A percentile compares a stretch with the other conserved stretches of the same genome.
Conservation (phyloP, 2,329 filamentous ascomycete genomes). For the Drechslerella coelobrocha region DNA sequence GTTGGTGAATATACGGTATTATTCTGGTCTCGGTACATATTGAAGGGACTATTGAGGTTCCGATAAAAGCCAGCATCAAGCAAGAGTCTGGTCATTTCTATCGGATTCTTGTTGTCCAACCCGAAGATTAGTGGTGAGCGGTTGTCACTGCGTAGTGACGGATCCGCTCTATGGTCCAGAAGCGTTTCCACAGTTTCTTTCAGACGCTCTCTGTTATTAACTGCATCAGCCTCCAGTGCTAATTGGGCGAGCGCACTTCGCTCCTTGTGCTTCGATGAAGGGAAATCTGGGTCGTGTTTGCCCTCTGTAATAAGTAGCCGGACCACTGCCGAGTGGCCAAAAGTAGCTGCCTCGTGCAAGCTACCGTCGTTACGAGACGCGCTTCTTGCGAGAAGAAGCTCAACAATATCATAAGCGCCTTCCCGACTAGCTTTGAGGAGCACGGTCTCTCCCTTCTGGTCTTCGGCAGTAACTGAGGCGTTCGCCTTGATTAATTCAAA, state of each 20-base stretch:
- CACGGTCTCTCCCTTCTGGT: conserved; percentile 45
- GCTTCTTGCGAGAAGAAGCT: conserved; percentile 30
- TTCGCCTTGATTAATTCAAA: conserved; percentile 46
- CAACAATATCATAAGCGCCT: conserved; percentile 39
- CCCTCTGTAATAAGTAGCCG: conserved; percentile 32
- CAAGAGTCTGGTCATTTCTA: conserved; percentile 36
- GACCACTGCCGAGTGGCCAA: conserved; percentile 30
- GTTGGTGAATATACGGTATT: conserved; percentile 39
- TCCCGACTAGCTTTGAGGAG: conserved; percentile 41
- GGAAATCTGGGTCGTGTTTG: conserved; percentile 41
- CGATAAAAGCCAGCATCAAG: conserved; percentile 33
- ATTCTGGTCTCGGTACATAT: conserved; percentile 35
- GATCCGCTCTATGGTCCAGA: conserved; percentile 27
- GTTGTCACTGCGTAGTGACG: conserved; percentile 29
- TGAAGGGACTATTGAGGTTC: conserved; percentile 29
- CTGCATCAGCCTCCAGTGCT: conserved; percentile 35
- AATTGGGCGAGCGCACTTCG: conserved; percentile 38
- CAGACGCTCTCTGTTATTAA: conserved; percentile 27
- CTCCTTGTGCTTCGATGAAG: conserved; percentile 29
- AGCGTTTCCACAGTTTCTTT: conserved; percentile 40
- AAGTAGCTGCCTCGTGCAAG: conserved; percentile 41
- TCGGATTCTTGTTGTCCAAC: conserved; percentile 34
- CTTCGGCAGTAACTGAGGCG: conserved; percentile 34
- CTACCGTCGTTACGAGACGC: conserved; percentile 40
- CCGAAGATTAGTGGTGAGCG: conserved; percentile 35